Evolutionary conservation across 257 asterid genomes (phyloP), one percentile per base, ranked within the genome.

Genomic region (Eucommia ulmoides): DNA sequence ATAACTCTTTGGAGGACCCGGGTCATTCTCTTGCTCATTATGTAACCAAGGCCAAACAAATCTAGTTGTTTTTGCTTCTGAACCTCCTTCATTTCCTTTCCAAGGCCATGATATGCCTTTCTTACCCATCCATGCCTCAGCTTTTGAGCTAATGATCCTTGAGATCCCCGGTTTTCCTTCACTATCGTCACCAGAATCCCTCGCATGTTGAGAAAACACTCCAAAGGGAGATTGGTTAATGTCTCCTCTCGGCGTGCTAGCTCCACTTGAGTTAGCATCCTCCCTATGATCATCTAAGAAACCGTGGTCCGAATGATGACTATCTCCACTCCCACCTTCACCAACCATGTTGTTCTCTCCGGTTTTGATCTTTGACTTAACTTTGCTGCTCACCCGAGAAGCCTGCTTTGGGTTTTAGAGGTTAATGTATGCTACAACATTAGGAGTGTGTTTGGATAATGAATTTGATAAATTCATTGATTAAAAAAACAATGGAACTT

Each of bases 161-260:
- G 96, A 82, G 64, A 85, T 76, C 53, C 75, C 73, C 17, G 71
- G 75, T 78, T 85, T 89, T 26, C 56, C 77, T 54, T 82, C 96
- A 45, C 76, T 49, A 68, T 80, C 94, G 19, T 80, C 93, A 7
- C 83, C 93, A 56, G 84, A 82, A 55, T 83, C 80, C 51, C 76
- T 67, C 45, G 44, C 46, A 54, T 33, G 64, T 55, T 69, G 65
- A 52, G 88, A 73, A 59, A 77, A 74, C 50, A 72, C 79, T 47
- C 93, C 97, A 67, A 79, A 72, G 22, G 89, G 79, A 45, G 93
- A 76, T 65, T 70, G 77, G 49, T 56, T 80, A 23, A 64, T 47
- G 51, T 91, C 94, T 55, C 84, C 95, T 65, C 80, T 68, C 22
- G 99, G 95, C 8, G 93, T 86, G 63, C 93, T 83, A 48, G 89